These are phyloP conservation scores for Leptomonas seymouri DNA, from an alignment of 208 protist species.

Conservation along the genomic window DNA sequence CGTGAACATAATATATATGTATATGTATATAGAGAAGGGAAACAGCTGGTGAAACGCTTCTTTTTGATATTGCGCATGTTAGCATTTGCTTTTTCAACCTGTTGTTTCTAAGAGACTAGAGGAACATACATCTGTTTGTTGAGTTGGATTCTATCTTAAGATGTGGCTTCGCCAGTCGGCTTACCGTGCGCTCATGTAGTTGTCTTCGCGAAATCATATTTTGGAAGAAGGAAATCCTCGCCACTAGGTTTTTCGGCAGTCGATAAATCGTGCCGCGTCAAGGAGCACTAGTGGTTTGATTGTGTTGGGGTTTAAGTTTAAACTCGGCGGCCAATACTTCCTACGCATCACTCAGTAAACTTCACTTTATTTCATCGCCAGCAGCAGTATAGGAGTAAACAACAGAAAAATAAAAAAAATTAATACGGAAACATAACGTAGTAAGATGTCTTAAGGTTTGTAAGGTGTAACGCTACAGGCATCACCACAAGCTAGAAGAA, in stretches of 20 bases:
- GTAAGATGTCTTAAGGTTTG: background rate
- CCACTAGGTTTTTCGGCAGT: background rate
- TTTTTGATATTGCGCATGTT: background rate
- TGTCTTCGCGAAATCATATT: too few species aligned
- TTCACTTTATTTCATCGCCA: too few species aligned
- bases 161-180: too few species aligned
- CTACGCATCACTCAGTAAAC: background rate
- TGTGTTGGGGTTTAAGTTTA: background rate
- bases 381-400: too few species aligned
- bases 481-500: conserved; percentile 3
- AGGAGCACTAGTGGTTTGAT: background rate
- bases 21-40: conserved; percentile 24
- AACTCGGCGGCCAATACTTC: background rate
- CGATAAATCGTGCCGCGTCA: background rate
- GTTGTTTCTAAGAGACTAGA: background rate
- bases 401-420: conserved; percentile 13
- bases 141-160: too few species aligned
- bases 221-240: too few species aligned
- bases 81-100: background rate
- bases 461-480: conserved; percentile 6
- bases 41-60: background rate
- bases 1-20: background rate
- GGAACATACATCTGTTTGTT: too few species aligned
- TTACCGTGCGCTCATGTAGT: too few species aligned
- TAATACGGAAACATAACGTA: background rate